phyloP scores from a whole-genome alignment of 805 yeast species.

The Osmozyma mogii region DNA sequence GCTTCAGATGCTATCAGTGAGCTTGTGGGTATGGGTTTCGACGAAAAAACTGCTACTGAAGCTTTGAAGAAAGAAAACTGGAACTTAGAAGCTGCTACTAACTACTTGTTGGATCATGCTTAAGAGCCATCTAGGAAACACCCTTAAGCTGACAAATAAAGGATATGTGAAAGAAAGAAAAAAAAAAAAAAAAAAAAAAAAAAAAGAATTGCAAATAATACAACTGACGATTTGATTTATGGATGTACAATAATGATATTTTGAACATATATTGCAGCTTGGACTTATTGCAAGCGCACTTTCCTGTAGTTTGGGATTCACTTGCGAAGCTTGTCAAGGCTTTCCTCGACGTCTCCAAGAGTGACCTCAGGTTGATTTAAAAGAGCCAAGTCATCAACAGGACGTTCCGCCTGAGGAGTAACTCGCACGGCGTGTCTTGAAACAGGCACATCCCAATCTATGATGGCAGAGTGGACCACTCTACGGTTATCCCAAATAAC shows the following conservation, averaged over 20 bases:
- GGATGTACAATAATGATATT: background rate
- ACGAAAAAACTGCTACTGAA: slow-evolving; percentile 49
- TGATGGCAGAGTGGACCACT: slow-evolving; percentile 26
- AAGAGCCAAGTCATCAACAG: slow-evolving; percentile 17
- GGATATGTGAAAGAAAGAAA: background rate
- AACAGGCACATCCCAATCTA: slow-evolving; percentile 30
- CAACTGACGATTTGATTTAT: background rate
- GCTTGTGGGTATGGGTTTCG: slow-evolving; percentile 85
- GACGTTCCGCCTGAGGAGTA: slow-evolving; percentile 32
- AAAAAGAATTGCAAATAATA: background rate
- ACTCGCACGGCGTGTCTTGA: slow-evolving; percentile 29
- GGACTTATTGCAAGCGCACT: background rate
- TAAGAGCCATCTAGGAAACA: slow-evolving; percentile 11
- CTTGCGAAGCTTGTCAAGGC: slow-evolving; percentile 2
- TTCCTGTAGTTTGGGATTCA: background rate
- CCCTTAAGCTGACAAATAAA: background rate
- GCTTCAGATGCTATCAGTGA: slow-evolving; percentile 54
- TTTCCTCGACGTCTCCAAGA: slow-evolving; percentile 2
- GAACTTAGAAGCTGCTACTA: slow-evolving; percentile 83
- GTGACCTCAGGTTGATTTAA: slow-evolving; percentile 1
- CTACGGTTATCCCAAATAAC: slow-evolving; percentile 31
- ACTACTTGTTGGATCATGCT: slow-evolving; percentile 68
- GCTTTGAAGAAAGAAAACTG: slow-evolving; percentile 67
- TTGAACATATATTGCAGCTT: slow-evolving; percentile 1
- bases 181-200: background rate